Evolutionary conservation across 345 rosid genomes (phyloP).

Genomic region (Eucalyptus coolabah): DNA sequence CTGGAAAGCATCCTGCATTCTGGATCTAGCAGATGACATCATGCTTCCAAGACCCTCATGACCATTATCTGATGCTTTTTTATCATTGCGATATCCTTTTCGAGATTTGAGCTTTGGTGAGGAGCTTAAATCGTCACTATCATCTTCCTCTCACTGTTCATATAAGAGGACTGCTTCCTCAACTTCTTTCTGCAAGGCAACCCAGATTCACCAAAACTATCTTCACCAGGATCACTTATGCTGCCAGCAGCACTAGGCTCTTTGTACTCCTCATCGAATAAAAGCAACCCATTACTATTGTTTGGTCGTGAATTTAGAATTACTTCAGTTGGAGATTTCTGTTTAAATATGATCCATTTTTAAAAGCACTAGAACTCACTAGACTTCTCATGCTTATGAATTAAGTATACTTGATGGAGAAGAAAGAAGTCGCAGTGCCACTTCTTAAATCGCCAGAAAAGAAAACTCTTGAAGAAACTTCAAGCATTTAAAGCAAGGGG

Average conservation of each 20-base stretch:
- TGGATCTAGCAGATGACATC: no score
- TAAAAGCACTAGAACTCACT: no score
- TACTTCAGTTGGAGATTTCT: slow-evolving; percentile 55
- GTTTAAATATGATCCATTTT: no score
- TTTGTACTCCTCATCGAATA: slow-evolving; percentile 45
- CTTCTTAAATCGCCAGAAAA: no score
- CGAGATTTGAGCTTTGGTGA: slow-evolving; percentile 16
- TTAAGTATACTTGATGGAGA: no score
- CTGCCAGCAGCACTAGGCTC: slow-evolving; percentile 44
- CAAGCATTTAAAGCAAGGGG: no score
- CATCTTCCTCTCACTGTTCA: slow-evolving; percentile 32
- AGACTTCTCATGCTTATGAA: no score
- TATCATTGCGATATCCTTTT: slow-evolving; percentile 10
- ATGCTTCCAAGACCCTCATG: not conserved
- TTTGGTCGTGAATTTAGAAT: slow-evolving; percentile 39
- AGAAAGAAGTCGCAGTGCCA: no score
- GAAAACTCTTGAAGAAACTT: no score
- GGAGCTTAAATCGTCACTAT: slow-evolving; percentile 19
- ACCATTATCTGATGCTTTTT: slow-evolving; percentile 15
- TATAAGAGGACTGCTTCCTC: slow-evolving; percentile 31
- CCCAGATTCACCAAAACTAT: slow-evolving; percentile 43
- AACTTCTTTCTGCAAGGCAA: slow-evolving; percentile 52
- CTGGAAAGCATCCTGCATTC: no score
- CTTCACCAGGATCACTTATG: slow-evolving; percentile 50
- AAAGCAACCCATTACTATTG: slow-evolving; percentile 55